Conservation (phyloP, 352 stramenopile species). For the Aphanomyces astaci region DNA sequence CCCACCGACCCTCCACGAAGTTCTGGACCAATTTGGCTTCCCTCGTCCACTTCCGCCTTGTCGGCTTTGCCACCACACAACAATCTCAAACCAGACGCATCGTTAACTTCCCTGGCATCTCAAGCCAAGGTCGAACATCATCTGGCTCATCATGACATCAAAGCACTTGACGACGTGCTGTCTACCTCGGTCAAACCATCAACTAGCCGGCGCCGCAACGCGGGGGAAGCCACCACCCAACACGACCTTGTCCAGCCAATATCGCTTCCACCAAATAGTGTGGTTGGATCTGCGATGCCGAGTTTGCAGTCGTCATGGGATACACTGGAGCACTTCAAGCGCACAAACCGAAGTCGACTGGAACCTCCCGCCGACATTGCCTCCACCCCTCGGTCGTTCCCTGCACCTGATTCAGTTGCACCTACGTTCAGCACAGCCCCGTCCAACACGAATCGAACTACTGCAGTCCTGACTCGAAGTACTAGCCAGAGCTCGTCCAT, state of each 20-base stretch:
- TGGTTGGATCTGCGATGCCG: background rate
- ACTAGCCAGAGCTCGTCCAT: background rate
- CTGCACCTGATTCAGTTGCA: too few species aligned
- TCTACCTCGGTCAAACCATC: background rate
- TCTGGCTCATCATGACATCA: background rate
- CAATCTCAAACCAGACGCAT: background rate
- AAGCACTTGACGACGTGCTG: background rate
- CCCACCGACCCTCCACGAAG: background rate
- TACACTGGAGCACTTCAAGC: slow-evolving; percentile 73
- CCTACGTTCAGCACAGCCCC: too few species aligned
- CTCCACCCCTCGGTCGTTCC: background rate
- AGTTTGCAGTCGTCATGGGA: slow-evolving; percentile 42
- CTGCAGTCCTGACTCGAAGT: too few species aligned
- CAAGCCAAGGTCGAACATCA: background rate
- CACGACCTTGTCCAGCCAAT: background rate
- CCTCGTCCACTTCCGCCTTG: background rate
- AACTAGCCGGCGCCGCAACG: background rate
- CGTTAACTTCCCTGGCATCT: background rate
- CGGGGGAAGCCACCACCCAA: background rate
- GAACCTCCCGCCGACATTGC: slow-evolving; percentile 2
- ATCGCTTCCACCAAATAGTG: background rate
- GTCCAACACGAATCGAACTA: too few species aligned
- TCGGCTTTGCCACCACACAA: background rate
- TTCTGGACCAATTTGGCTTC: slow-evolving; percentile 9
- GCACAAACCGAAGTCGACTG: slow-evolving; percentile 54